Base-by-base conservation (phyloP, 2,329 filamentous ascomycete species). In the Arthrobotrys pseudoclavata region DNA sequence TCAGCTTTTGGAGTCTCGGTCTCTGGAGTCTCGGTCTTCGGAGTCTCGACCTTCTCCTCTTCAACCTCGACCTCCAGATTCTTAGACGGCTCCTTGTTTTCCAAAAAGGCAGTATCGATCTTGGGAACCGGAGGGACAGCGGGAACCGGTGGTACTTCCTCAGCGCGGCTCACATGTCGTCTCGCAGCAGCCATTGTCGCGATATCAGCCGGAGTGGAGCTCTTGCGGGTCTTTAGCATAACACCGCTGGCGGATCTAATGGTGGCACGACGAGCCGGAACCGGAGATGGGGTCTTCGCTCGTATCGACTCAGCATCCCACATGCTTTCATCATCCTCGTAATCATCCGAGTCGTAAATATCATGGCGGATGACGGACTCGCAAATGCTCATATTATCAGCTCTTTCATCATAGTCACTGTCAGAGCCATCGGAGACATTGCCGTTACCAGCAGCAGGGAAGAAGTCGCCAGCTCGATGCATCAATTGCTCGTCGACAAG, bases 201-300 rank as follows among this genome's bases (percentile, higher is more conserved):
- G 61, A 95, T 85, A 83, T 98, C 95, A 0, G 93, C 91, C 1
- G 94, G 94, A 0, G 94, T 97, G 45, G 93, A 89, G 1, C 95
- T 97, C 15, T 93, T 90, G 37, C 95, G 89, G 0, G 94, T 96
- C 86, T 97, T 97, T 47, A 98, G 87, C 83, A 91, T 93, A 10
- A 92, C 93, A 6, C 93, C 92, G 22, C 92, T 90, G 7, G 94
- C 92, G 1, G 85, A 84, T 83, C 95, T 96, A 84, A 98, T 94
- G 0, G 95, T 97, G 3, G 95, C 93, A 57, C 93, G 85, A 55
- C 90, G 89, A 81, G 97, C 94, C 0, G 95, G 94, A 72, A 98
- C 89, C 40, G 86, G 87, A 1, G 90, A 89, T 0, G 89, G 80
- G 4, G 81, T 76, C 55, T 52, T 74, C 18, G 57, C 37, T 24